Evolutionary conservation across 31 red algal genomes (phyloP).

Genomic region (Odonthalia washingtoniensis): DNA sequence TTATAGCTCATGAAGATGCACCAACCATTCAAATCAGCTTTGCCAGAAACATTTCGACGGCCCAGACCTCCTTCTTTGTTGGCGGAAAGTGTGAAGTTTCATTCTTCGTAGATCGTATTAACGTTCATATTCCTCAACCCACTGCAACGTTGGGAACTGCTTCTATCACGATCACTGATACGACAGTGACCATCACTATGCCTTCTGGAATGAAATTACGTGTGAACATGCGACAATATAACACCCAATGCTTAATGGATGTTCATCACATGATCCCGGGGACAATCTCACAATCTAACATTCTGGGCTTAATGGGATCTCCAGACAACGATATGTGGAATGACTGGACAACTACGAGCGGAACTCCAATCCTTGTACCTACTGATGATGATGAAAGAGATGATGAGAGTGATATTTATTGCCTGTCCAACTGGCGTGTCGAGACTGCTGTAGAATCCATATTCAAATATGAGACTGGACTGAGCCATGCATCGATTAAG

Average conservation of each 20-base stretch:
- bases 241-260: background rate
- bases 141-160: background rate
- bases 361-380: background rate
- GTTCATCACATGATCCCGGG: background rate
- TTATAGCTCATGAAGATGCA: background rate
- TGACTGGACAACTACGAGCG: conserved; percentile 43
- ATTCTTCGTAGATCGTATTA: background rate
- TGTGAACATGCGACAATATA: conserved; percentile 13
- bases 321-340: conserved; percentile 34
- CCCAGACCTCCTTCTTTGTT: background rate
- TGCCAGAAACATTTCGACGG: background rate
- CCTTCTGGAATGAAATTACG: conserved; percentile 14
- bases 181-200: background rate
- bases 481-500: too few species aligned
- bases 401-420: too few species aligned
- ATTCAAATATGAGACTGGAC: conserved; percentile 39
- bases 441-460: conserved; percentile 25
- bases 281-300: too few species aligned
- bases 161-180: background rate
- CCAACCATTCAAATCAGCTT: conserved; percentile 34
- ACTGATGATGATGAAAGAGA: too few species aligned
- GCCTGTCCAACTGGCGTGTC: conserved; percentile 53
- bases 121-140: background rate
- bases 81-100: background rate
- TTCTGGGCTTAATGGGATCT: conserved; percentile 44